Evolutionary conservation across 495 filamentous ascomycete genomes (phyloP).

Genomic region (Astrothelium subdiscretum): DNA sequence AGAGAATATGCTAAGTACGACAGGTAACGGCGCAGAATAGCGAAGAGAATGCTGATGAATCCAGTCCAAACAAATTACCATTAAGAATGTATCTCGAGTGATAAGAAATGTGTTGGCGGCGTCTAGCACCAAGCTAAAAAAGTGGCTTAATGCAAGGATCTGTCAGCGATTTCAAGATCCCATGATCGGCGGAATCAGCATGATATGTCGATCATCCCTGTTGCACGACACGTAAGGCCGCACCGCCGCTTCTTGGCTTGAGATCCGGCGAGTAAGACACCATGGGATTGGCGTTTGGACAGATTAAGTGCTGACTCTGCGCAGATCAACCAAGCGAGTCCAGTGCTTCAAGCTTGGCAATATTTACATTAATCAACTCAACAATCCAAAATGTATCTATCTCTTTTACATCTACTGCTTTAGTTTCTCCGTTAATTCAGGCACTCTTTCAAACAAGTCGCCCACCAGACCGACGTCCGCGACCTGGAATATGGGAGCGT

Average conservation of each 20-base stretch:
- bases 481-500: constrained; percentile 97
- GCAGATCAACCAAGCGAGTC: background rate
- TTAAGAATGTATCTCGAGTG: background rate
- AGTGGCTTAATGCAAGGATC: background rate
- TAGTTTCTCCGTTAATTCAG: constrained; percentile 92
- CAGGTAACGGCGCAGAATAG: background rate
- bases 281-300: background rate
- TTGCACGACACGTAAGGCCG: background rate
- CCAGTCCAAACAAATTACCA: background rate
- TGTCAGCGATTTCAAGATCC: background rate
- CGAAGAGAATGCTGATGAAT: background rate
- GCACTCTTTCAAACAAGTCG: constrained; percentile 90
- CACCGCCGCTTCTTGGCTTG: no score
- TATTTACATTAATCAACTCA: background rate
- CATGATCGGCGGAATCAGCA: no score
- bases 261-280: background rate
- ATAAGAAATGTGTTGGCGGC: background rate
- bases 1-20: no score
- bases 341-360: background rate
- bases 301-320: background rate
- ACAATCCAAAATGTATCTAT: background rate
- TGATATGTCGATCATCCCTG: no score
- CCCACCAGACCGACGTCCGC: constrained; percentile 92
- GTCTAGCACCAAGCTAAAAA: background rate
- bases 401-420: constrained; percentile 30